A percentile compares a stretch with the other conserved stretches of the same genome.
phyloP scores from a whole-genome alignment of 1,284 basidiomycete genomes.

The Ganoderma lucidum region DNA sequence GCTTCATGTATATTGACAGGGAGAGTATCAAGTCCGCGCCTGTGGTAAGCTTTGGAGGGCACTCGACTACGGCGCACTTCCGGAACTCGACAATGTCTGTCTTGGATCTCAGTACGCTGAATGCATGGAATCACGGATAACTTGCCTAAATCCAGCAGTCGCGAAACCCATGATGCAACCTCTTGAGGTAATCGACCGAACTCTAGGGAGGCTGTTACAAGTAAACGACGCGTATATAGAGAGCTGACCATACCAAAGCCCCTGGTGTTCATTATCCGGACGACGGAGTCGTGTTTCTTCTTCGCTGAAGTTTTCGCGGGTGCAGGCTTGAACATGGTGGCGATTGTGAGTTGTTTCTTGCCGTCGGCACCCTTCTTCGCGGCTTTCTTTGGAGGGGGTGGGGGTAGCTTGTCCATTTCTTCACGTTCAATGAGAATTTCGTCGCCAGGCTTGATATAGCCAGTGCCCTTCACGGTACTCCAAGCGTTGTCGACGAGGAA shows the following conservation, averaged over 20 bases:
- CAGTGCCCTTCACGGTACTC: constrained; percentile 79
- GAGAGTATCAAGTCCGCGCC: constrained; percentile 78
- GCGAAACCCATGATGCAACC: constrained; percentile 73
- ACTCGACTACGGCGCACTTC: constrained; percentile 74
- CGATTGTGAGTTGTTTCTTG: constrained; percentile 71
- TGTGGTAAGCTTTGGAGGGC: constrained; percentile 67
- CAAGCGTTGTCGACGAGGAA: constrained; percentile 80
- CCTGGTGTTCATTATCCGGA: constrained; percentile 68
- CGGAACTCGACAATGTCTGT: constrained; percentile 69
- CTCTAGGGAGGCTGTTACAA: constrained; percentile 49
- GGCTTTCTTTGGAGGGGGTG: constrained; percentile 32
- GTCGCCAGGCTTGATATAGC: constrained; percentile 74
- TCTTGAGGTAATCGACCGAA: constrained; percentile 78
- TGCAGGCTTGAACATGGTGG: constrained; percentile 69
- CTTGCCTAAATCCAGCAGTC: constrained; percentile 74
- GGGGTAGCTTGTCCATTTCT: constrained; percentile 44
- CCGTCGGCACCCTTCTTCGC: constrained; percentile 45
- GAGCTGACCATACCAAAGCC: constrained; percentile 64
- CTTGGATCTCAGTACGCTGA: background rate
- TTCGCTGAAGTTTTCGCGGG: constrained; percentile 53
- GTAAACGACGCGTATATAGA: background rate
- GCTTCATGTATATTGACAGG: constrained; percentile 69
- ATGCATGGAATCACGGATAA: background rate
- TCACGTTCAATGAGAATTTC: constrained; percentile 65
- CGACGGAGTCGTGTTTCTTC: constrained; percentile 69